Base-by-base conservation (phyloP, 2,329 filamentous ascomycete genomes). In the Myriosclerotinia duriaeana region DNA sequence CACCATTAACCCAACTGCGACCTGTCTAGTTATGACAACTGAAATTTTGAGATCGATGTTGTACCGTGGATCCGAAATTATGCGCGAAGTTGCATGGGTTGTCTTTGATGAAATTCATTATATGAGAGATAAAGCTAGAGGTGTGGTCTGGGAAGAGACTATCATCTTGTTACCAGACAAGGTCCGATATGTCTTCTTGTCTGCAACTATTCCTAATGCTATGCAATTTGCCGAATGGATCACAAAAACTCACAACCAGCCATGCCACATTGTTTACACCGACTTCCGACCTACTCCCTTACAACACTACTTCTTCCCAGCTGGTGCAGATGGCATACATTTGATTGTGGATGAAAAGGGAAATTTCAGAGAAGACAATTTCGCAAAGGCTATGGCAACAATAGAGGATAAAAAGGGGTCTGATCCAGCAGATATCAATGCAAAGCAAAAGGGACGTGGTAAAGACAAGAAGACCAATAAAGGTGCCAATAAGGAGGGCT, bases 161-260 rank as follows among this genome's bases (percentile, higher is more conserved):
- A 98, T 99, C 76, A 99, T 99, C 75, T 84, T 99, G 72, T 84
- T 99, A 40, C 95, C 95, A 5, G 95, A 99, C 82, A 98, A 99
- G 84, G 96, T 99, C 72, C 91, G 93, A 80, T 99, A 98, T 76
- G 96, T 99, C 66, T 99, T 99, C 79, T 82, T 99, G 68, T 99
- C 96, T 42, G 95, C 95, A 70, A 99, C 96, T 2, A 99, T 99
- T 70, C 95, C 95, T 65, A 99, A 99, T 76, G 93, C 95, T 63
- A 97, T 98, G 86, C 95, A 99, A 78, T 99, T 99, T 74, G 95
- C 95, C 72, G 94, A 99, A 78, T 99, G 95, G 95, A 96, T 99
- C 74, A 93, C 91, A 73, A 98, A 98, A 80, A 98, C 94, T 67
- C 96, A 99, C 78, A 90, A 91, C 71, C 96, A 99, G 76, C 94